Evolutionary conservation across 1,139 yeast genomes (phyloP).

Genomic region (Pichia sp.): DNA sequence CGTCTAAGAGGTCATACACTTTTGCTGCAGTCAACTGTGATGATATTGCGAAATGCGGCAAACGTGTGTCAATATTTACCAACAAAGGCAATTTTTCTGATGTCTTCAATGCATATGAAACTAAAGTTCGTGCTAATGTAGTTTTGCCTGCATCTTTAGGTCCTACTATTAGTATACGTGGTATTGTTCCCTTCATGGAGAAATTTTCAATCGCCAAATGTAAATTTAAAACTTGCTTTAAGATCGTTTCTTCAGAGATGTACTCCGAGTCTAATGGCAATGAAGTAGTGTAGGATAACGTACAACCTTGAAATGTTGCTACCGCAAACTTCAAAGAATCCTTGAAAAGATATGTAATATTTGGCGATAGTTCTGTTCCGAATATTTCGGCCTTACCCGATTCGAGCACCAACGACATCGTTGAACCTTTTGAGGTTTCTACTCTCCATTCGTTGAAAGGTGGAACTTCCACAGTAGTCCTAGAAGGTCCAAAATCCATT

Average conservation of each 20-base stretch:
- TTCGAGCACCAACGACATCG: slow-evolving; percentile 51
- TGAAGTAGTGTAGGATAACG: slow-evolving; percentile 40
- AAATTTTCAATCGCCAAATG: slow-evolving; percentile 69
- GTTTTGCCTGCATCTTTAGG: slow-evolving; percentile 75
- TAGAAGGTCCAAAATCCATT: slow-evolving; percentile 22
- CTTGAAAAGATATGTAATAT: slow-evolving; percentile 56
- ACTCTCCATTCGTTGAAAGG: slow-evolving; percentile 77
- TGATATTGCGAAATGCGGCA: slow-evolving; percentile 75
- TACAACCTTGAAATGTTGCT: slow-evolving; percentile 57
- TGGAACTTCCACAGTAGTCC: slow-evolving; percentile 33
- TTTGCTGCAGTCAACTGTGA: slow-evolving; percentile 70
- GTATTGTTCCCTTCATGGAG: slow-evolving; percentile 24
- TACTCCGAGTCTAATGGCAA: slow-evolving; percentile 45
- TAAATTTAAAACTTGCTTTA: slow-evolving; percentile 44
- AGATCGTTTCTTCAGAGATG: slow-evolving; percentile 59
- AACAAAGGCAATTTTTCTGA: slow-evolving; percentile 58
- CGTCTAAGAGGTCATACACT: slow-evolving; percentile 40
- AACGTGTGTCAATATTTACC: slow-evolving; percentile 80
- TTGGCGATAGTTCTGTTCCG: slow-evolving; percentile 86
- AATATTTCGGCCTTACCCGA: slow-evolving; percentile 83
- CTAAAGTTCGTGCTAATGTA: slow-evolving; percentile 60
- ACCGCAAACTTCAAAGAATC: slow-evolving; percentile 58
- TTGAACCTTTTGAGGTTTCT: slow-evolving; percentile 61
- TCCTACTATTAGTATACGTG: slow-evolving; percentile 61
- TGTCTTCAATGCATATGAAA: slow-evolving; percentile 68